These are phyloP conservation scores for Cyberlindnera misumaiensis DNA, from an alignment of 805 yeast genomes.

Conservation along the genomic window DNA sequence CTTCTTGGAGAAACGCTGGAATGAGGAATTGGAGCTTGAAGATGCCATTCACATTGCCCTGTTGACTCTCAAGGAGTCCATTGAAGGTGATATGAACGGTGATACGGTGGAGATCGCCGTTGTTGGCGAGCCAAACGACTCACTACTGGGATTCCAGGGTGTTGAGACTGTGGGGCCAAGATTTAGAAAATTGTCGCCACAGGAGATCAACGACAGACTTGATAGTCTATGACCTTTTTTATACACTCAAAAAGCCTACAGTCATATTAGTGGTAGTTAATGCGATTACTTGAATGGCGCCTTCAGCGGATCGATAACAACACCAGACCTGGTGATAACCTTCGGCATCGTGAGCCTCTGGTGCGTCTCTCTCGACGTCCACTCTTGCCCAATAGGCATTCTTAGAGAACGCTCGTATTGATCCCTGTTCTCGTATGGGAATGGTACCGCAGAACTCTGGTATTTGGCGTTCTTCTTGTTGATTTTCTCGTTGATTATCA, in stretches of 20 bases:
- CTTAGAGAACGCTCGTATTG: conserved; percentile 92
- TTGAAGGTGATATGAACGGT: conserved; percentile 97
- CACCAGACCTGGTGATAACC: conserved; percentile 79
- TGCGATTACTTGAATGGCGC: conserved; percentile 59
- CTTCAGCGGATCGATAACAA: conserved; percentile 84
- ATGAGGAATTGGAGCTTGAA: conserved; percentile 91
- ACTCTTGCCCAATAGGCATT: conserved; percentile 96
- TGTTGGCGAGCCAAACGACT: conserved; percentile 77
- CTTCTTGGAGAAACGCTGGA: conserved; percentile 96
- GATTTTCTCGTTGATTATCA: conserved; percentile 81
- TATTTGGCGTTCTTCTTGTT: conserved; percentile 82
- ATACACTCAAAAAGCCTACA: not conserved
- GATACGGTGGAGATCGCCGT: conserved; percentile 91
- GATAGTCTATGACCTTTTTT: conserved; percentile 61
- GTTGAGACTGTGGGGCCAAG: conserved; percentile 83
- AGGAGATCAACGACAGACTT: conserved; percentile 93
- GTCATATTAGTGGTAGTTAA: not conserved
- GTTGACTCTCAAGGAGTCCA: conserved; percentile 88
- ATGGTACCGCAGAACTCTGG: conserved; percentile 86
- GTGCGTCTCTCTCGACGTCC: conserved; percentile 85
- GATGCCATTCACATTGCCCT: conserved; percentile 97
- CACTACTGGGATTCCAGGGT: conserved; percentile 79
- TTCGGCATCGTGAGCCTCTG: conserved; percentile 86
- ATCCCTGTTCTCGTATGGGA: conserved; percentile 87
- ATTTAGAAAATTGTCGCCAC: conserved; percentile 73